Evolutionary conservation across 1,284 basidiomycete genomes (phyloP).

Genomic region (Boletus smithii): DNA sequence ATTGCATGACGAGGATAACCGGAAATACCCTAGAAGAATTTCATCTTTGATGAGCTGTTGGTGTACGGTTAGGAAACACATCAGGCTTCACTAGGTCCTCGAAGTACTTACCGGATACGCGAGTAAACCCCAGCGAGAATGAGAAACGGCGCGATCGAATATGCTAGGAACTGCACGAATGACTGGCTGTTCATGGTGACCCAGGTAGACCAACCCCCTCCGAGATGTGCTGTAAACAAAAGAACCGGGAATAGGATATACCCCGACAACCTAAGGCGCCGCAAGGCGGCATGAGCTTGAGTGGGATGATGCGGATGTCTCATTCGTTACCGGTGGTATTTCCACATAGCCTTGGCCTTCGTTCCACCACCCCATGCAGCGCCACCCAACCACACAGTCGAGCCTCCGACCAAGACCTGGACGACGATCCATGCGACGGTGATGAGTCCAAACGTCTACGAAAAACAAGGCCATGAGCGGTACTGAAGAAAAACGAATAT

Average conservation of each 20-base stretch:
- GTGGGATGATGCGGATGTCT: background rate
- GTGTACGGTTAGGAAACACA: constrained; percentile 2
- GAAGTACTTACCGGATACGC: constrained; percentile 23
- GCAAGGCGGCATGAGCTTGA: background rate
- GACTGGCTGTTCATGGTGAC: constrained; percentile 37
- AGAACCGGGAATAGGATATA: constrained; percentile 58
- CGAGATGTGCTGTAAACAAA: constrained; percentile 56
- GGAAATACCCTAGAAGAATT: constrained; percentile 34
- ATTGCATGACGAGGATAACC: background rate
- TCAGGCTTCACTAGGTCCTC: background rate
- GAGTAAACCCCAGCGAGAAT: constrained; percentile 40
- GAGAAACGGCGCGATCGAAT: constrained; percentile 49
- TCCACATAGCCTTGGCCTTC: constrained; percentile 69
- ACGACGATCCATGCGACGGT: constrained; percentile 51
- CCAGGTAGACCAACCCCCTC: constrained; percentile 65
- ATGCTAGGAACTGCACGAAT: constrained; percentile 48
- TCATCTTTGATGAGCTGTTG: constrained; percentile 50
- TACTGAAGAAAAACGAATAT: background rate
- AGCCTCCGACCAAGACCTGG: constrained; percentile 57
- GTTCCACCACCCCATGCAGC: constrained; percentile 59
- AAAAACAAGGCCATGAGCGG: constrained; percentile 5
- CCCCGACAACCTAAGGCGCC: constrained; percentile 67
- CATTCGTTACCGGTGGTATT: constrained; percentile 60
- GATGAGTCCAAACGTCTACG: constrained; percentile 54
- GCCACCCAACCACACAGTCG: constrained; percentile 68